Evolutionary conservation across 1,284 basidiomycete genomes (phyloP), one percentile per base, ranked within the genome.

Genomic region (Volvariella surrecta): DNA sequence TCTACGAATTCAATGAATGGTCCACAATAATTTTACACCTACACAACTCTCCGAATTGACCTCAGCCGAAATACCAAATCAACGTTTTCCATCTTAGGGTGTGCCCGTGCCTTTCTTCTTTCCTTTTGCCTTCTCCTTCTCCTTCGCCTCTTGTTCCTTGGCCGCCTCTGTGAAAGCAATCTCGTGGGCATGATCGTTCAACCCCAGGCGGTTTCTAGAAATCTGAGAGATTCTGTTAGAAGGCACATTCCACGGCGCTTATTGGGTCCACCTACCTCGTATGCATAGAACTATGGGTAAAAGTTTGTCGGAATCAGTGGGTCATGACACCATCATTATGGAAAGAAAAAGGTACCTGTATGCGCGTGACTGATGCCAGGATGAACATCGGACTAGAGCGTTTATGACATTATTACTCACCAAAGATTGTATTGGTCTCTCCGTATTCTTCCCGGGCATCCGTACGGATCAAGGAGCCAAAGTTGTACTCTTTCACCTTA

Each of bases 381-480:
- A 44, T 39, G 20, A 11, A 32, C 9, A 21, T 16, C n/a, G 17
- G 44, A 24, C 28, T 37, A 28, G 8, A 21, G 9, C 20, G 39
- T 44, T 34, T 30, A 39, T 1, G 45, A 40, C 30, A 20, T 30
- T 18, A 8, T 11, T 1, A 58, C 73, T 51, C 61, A 88, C 94
- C 91, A 58, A 99, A 95, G 49, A 97, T 95, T 10, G 91, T 90
- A 70, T 98, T 99, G 42, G 71, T 78, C 70, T 99, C 88, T 8
- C 79, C 82, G 64, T 99, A 99, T 58, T 95, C 90, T 49, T 80
- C 74, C 40, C 69, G 71, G 30, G 83, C 74, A 58, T 96, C 80
- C 43, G 78, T 84, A 41, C 96, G 81, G 53, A 99, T 86, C 53
- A 99, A 71, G 2, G 91, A 97, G 22, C 96, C 96, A 67, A 98